These are phyloP conservation scores for Annulohypoxylon nitens DNA, from an alignment of 495 filamentous ascomycete genomes.

Conservation along the genomic window DNA sequence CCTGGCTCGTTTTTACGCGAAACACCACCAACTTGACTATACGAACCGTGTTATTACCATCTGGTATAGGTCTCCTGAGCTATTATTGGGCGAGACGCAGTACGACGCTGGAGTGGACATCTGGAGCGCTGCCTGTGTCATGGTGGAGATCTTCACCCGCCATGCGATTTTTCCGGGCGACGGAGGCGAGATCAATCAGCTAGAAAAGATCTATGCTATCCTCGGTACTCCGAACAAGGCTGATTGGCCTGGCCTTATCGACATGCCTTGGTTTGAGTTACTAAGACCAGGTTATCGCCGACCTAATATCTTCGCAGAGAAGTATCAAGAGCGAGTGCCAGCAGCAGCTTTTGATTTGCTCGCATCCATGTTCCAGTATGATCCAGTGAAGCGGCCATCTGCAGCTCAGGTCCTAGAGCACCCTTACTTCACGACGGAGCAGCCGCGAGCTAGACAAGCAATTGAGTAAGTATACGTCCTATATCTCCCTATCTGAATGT, in stretches of 20 bases:
- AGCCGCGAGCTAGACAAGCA: slow-evolving; percentile 81
- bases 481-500: neutral
- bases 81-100: slow-evolving; percentile 92
- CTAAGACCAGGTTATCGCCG: slow-evolving; percentile 80
- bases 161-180: slow-evolving; percentile 97
- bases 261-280: slow-evolving; percentile 97
- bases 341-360: slow-evolving; percentile 87
- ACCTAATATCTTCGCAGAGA: slow-evolving; percentile 83
- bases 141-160: slow-evolving; percentile 95
- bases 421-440: slow-evolving; percentile 87
- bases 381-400: slow-evolving; percentile 85
- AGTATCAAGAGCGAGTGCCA: slow-evolving; percentile 79
- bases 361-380: slow-evolving; percentile 83
- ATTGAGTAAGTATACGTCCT: slow-evolving; percentile 74
- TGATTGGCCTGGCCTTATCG: slow-evolving; percentile 88
- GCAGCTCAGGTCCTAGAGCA: slow-evolving; percentile 89
- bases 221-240: slow-evolving; percentile 86
- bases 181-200: slow-evolving; percentile 91
- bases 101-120: slow-evolving; percentile 97
- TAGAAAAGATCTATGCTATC: slow-evolving; percentile 95
- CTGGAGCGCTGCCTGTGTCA: slow-evolving; percentile 97
- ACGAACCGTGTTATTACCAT: slow-evolving; percentile 99
- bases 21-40: slow-evolving; percentile 92
- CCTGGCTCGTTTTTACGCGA: slow-evolving; percentile 95
- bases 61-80: slow-evolving; percentile 95